Percentiles rank a stretch among this genome's conserved stretches.
phyloP scores from a whole-genome alignment of 2,329 filamentous ascomycete genomes.

The Microcyclosporella mali region DNA sequence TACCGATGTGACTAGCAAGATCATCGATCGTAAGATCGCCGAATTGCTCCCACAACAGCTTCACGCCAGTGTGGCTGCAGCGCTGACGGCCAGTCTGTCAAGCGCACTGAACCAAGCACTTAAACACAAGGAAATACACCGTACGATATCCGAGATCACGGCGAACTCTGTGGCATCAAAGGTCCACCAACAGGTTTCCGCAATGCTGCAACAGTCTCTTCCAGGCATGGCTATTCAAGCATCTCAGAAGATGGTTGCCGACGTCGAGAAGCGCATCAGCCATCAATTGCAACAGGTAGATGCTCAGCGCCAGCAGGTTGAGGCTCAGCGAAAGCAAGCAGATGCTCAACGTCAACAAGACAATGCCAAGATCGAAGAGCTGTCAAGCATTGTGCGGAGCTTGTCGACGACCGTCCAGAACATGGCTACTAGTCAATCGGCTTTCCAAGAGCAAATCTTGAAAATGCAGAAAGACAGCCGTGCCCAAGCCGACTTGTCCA shows the following conservation, averaged over 20 bases:
- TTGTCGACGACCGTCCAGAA: constrained; percentile 63
- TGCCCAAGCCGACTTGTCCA: constrained; percentile 37
- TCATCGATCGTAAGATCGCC: constrained; percentile 66
- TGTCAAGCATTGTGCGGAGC: constrained; percentile 60
- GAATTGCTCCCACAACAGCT: constrained; percentile 62
- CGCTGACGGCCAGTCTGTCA: constrained; percentile 66
- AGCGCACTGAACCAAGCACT: constrained; percentile 60
- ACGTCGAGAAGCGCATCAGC: constrained; percentile 58
- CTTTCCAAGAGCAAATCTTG: constrained; percentile 55
- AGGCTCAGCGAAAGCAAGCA: constrained; percentile 23
- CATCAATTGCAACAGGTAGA: constrained; percentile 49
- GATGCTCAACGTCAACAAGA: constrained; percentile 45
- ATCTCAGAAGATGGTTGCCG: constrained; percentile 60
- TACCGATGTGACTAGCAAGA: constrained; percentile 58
- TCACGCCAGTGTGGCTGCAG: constrained; percentile 60
- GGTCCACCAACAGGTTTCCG: constrained; percentile 63
- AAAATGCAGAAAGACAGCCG: constrained; percentile 36
- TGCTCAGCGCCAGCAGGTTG: constrained; percentile 44
- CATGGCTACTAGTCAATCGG: constrained; percentile 62
- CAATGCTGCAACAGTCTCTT: constrained; percentile 48
- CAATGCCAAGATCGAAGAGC: constrained; percentile 62
- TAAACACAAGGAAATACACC: constrained; percentile 67
- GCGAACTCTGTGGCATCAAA: constrained; percentile 59
- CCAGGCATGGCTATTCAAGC: constrained; percentile 38
- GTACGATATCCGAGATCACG: constrained; percentile 66